A percentile compares a stretch with the other conserved stretches of the same genome.
Evolutionary conservation across 1,139 yeast genomes (phyloP).

Genomic region (Pichia sp.): DNA sequence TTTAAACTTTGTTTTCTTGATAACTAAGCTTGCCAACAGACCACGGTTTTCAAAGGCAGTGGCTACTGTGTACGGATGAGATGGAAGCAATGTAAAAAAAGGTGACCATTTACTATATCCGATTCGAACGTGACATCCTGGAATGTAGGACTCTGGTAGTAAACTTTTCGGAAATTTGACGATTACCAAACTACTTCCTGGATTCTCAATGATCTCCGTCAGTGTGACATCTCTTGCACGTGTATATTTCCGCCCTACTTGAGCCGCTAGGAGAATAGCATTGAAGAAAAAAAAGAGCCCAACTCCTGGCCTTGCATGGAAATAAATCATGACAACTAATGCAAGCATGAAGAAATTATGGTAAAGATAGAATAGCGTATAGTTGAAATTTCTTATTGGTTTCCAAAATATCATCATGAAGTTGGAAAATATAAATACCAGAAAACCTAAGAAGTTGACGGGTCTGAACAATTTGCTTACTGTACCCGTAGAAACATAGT

Average conservation of each 20-base stretch:
- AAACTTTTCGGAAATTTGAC: slow-evolving; percentile 26
- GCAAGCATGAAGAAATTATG: slow-evolving; percentile 71
- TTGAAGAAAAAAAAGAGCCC: slow-evolving; percentile 47
- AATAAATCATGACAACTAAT: slow-evolving; percentile 53
- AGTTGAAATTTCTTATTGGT: slow-evolving; percentile 50
- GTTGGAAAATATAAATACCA: slow-evolving; percentile 43
- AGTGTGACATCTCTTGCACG: slow-evolving; percentile 37
- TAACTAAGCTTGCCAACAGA: slow-evolving; percentile 34
- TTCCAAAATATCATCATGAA: slow-evolving; percentile 55
- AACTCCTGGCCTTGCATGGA: slow-evolving; percentile 75
- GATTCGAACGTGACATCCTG: slow-evolving; percentile 56
- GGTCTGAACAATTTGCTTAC: slow-evolving; percentile 40
- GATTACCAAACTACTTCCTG: slow-evolving; percentile 25
- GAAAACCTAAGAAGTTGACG: slow-evolving; percentile 60
- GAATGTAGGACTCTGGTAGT: slow-evolving; percentile 30
- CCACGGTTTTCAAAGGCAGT: slow-evolving; percentile 50
- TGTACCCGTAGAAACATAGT: slow-evolving; percentile 40
- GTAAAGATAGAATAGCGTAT: slow-evolving; percentile 55
- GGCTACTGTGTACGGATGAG: slow-evolving; percentile 87
- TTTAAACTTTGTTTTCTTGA: slow-evolving; percentile 30
- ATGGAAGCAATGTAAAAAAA: slow-evolving; percentile 45
- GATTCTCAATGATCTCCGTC: slow-evolving; percentile 37
- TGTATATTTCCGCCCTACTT: slow-evolving; percentile 35
- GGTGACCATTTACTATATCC: slow-evolving; percentile 36
- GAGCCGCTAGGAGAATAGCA: slow-evolving; percentile 41